Conservation (phyloP, 768 basidiomycete species). For the Pleurotus salmoneostramineus region DNA sequence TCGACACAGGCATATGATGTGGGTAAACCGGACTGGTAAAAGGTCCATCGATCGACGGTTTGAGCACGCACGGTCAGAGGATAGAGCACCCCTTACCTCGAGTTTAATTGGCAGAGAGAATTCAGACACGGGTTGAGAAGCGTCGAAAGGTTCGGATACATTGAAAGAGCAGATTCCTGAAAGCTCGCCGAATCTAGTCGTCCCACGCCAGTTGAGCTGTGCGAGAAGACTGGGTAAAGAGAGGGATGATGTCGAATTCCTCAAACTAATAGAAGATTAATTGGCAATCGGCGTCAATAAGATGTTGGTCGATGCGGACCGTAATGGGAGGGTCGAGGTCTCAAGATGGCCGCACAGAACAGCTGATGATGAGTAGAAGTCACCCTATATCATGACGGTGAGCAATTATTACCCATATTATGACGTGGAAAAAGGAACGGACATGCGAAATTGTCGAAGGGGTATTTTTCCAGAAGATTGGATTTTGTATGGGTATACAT, state of each 20-base stretch:
- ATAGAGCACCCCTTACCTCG: neutral
- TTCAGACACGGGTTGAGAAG: constrained; percentile 22
- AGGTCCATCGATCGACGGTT: constrained; percentile 1
- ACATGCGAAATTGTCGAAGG: constrained; percentile 9
- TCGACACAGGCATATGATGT: constrained; percentile 39
- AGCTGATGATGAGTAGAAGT: constrained; percentile 50
- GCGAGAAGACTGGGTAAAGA: constrained; percentile 10
- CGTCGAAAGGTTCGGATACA: constrained; percentile 23
- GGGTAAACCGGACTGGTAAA: neutral
- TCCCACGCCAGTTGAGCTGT: constrained; percentile 50
- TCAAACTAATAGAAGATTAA: neutral
- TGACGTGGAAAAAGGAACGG: constrained; percentile 21
- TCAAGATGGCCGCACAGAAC: constrained; percentile 58
- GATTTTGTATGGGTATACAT: constrained; percentile 45
- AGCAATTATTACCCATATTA: constrained; percentile 18
- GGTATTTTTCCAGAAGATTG: constrained; percentile 33
- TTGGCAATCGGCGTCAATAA: neutral
- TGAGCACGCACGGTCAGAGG: neutral
- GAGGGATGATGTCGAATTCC: constrained; percentile 3
- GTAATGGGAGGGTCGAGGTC: constrained; percentile 52
- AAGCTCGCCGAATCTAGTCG: constrained; percentile 52
- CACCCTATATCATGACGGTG: constrained; percentile 10
- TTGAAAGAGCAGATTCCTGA: constrained; percentile 48
- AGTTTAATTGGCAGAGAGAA: constrained; percentile 29
- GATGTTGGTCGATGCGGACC: constrained; percentile 29